phyloP scores from a whole-genome alignment of 768 basidiomycete genomes.

The Chiua virens region DNA sequence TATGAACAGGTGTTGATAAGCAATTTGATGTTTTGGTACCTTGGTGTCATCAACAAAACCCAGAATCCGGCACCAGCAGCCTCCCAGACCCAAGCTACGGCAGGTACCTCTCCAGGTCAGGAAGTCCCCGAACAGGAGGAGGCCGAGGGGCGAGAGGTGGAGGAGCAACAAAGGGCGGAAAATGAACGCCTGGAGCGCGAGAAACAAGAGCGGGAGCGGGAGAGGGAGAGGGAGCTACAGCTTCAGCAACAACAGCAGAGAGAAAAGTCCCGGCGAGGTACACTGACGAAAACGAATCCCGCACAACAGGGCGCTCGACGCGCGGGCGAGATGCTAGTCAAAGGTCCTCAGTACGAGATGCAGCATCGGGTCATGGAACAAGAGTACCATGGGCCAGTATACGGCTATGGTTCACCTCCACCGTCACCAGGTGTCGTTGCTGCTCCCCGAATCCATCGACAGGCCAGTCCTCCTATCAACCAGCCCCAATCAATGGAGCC shows the following conservation, averaged over 20 bases:
- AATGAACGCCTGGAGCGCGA: conserved; percentile 47
- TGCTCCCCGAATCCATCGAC: conserved; percentile 24
- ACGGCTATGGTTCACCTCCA: conserved; percentile 27
- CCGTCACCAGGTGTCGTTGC: conserved; percentile 21
- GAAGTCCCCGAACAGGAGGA: conserved; percentile 35
- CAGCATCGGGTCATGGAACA: conserved; percentile 93
- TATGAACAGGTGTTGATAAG: conserved; percentile 96
- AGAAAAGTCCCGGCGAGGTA: conserved; percentile 42
- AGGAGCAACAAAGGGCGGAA: conserved; percentile 44
- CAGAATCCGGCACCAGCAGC: conserved; percentile 47
- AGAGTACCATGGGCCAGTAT: conserved; percentile 57
- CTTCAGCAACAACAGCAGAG: conserved; percentile 40
- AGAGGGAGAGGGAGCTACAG: conserved; percentile 31
- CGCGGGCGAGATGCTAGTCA: conserved; percentile 82
- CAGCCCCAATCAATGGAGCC: conserved; percentile 32
- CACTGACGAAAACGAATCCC: conserved; percentile 66
- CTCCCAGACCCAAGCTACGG: conserved; percentile 31
- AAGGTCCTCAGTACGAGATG: conserved; percentile 90
- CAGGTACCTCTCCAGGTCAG: conserved; percentile 23
- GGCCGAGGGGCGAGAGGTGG: conserved; percentile 39
- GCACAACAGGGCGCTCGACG: conserved; percentile 52
- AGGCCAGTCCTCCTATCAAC: conserved; percentile 26
- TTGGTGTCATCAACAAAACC: conserved; percentile 95
- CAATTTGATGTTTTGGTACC: conserved; percentile 99
- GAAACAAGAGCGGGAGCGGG: conserved; percentile 55